Percentiles rank a stretch among this genome's conserved stretches.
These are phyloP conservation scores for Phylloporus sp. DNA, from an alignment of 768 basidiomycete species.

Conservation along the genomic window DNA sequence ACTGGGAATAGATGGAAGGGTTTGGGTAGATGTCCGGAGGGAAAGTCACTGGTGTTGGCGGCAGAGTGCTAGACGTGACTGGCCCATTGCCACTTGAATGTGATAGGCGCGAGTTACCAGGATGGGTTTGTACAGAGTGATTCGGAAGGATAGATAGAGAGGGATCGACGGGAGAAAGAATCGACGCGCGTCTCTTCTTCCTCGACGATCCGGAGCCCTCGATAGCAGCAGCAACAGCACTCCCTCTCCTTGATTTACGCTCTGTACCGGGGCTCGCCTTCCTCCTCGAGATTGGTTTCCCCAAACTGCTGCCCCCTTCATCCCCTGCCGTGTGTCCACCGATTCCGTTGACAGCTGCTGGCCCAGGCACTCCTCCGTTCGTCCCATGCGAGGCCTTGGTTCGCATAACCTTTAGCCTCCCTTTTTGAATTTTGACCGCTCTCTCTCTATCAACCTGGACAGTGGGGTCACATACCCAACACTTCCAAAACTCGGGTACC, in stretches of 20 bases:
- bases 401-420: constrained; percentile 33
- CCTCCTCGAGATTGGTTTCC: constrained; percentile 29
- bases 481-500: constrained; percentile 74
- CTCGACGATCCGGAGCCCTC: constrained; percentile 31
- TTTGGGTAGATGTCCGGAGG: constrained; percentile 28
- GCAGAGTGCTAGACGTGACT: constrained; percentile 7
- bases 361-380: constrained; percentile 17
- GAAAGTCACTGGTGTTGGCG: constrained; percentile 36
- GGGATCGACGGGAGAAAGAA: constrained; percentile 26
- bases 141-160: constrained; percentile 16
- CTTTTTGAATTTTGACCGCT: constrained; percentile 44
- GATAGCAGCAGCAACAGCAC: constrained; percentile 34
- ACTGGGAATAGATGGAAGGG: constrained; percentile 41
- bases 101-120: constrained; percentile 18
- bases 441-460: constrained; percentile 44
- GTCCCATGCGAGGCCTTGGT: constrained; percentile 24
- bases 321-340: constrained; percentile 14
- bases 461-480: constrained; percentile 61
- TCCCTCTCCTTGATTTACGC: constrained; percentile 35
- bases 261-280: constrained; percentile 39
- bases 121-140: constrained; percentile 10
- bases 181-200: constrained; percentile 39
- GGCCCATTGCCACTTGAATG: constrained; percentile 7
- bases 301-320: constrained; percentile 12
- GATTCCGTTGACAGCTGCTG: constrained; percentile 18